Base-by-base conservation (phyloP, 331 rosid species). In the Cucumis variabilis region DNA sequence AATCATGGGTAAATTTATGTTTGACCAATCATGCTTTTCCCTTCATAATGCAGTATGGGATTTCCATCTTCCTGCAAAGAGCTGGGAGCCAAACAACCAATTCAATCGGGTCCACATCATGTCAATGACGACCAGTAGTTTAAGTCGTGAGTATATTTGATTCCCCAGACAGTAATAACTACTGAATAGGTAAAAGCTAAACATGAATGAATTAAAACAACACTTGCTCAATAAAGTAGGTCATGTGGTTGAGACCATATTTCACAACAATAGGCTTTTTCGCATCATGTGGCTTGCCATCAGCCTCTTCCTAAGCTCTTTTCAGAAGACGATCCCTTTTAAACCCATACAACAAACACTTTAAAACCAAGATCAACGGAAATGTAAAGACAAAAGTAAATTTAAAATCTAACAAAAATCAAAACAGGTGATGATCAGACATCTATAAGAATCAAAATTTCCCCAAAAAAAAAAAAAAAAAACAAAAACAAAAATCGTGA, bases 81-180 rank as follows among this genome's bases (percentile, higher is more conserved):
- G 98, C 97, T 3, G 98, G 98, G 44, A 96, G 98, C 98, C 98
- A 96, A 19, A 96, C 98, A 4, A 96, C 98, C 83, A 96, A 88
- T 89, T 96, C 98, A 1, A 94, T 94, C 9, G 98, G 98, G 88
- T 96, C 98, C n/a, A 96, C 98, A 48, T 96, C 98, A 77, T 96
- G 98, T 0, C 98, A 88, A 96, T 96, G 24, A 96, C 96, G 21
- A 96, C 98, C 21, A 96, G 11, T 62, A 48, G 84, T 76, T 27
- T 53, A 4, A 20, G 11, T 16, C 12, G 3, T 21, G 11, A 63
- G 55, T 60, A 19, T 21, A 60, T 6, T 7, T 21, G 41, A 21
- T 13, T 41, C 24, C 20, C 17, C 41, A 44, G 63, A 24, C 9
- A 67, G 24, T 5, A 2, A 24, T 7, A 13, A 28, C 2, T 7